Base-by-base conservation (phyloP, 2,329 filamentous ascomycete genomes). In the Furcasterigmium sp. region DNA sequence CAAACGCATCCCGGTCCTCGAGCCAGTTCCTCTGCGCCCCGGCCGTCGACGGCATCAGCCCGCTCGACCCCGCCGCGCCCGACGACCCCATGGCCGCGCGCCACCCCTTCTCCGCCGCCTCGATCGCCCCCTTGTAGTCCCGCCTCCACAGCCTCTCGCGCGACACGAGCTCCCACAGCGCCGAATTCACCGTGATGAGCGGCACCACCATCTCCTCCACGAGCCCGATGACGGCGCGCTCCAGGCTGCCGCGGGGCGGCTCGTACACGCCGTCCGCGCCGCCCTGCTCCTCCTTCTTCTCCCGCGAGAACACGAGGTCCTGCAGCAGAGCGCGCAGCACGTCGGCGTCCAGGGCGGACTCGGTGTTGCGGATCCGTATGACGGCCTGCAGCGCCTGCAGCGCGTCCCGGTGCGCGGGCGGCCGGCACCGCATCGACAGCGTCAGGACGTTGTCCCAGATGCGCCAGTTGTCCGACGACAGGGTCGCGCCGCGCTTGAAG, bases 391-490 rank as follows among this genome's bases (percentile, higher is more conserved):
- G 76, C 0, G 88, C 88, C 5, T 84, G 73, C 25, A 95, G 69
- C 40, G 95, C 79, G 48, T 96, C 89, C 1, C 72, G 62, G 57
- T 89, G 82, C 1, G 85, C 80, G 0, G 87, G 84, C 0, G 91
- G 91, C 1, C 74, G 75, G 21, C 93, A 77, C 2, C 88, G 86
- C 0, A 87, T 80, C 0, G 87, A 85, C 18, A 97, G 83, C 0
- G 90, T 93, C 45, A 98, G 78, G 14, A 97, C 85, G 56, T 98
- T 98, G 59, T 95, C 88, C 91, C 91, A 97, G 61, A 98, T 96
- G 53, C 88, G 83, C 76, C 85, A 87, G 66, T 91, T 91, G 54
- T 90, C 84, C 62, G 88, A 78, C 40, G 94, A 89, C 19, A 95
- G 78, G 5, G 79, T 76, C 1, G 91, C 89, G 9, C 91, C 93